A percentile compares a stretch with the other conserved stretches of the same genome.
Conservation (phyloP, 2,329 filamentous ascomycete genomes). For the Calonectria fujianensis region DNA sequence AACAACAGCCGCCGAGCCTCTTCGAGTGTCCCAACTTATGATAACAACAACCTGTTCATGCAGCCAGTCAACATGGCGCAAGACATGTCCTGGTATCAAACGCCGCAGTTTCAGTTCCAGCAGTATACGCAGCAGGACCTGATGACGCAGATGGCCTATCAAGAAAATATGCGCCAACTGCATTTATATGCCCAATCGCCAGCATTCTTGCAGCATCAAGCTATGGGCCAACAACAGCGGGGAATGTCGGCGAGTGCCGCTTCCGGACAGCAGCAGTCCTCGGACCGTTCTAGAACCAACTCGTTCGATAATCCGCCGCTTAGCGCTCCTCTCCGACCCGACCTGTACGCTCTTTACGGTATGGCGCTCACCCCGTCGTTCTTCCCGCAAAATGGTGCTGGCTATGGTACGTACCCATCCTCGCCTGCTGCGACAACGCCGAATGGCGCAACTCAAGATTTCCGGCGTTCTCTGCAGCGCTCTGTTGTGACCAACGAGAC, state of each 20-base stretch:
- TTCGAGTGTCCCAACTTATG: conserved; percentile 70
- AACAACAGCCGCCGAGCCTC: conserved; percentile 72
- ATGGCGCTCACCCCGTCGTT: conserved; percentile 66
- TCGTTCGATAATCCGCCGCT: conserved; percentile 78
- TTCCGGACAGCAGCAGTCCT: conserved; percentile 55
- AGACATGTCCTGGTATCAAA: conserved; percentile 71
- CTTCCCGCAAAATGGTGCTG: conserved; percentile 66
- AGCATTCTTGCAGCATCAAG: conserved; percentile 61
- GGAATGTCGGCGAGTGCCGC: conserved; percentile 53
- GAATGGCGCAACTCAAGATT: conserved; percentile 68
- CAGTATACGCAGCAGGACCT: conserved; percentile 62
- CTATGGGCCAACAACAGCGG: conserved; percentile 59
- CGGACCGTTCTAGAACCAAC: conserved; percentile 75
- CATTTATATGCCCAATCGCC: conserved; percentile 61
- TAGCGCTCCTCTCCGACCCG: conserved; percentile 74
- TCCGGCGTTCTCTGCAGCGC: conserved; percentile 74
- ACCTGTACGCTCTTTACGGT: conserved; percentile 72
- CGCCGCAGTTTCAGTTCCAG: conserved; percentile 64
- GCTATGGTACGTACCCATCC: conserved; percentile 73
- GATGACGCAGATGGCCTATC: conserved; percentile 65
- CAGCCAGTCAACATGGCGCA: conserved; percentile 66
- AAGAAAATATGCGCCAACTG: conserved; percentile 61
- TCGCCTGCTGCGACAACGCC: conserved; percentile 69
- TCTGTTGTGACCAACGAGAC: conserved; percentile 70
- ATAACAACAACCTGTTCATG: conserved; percentile 68